These are phyloP conservation scores for Paramecium sonneborni DNA, from an alignment of 73 alveolate species.

Conservation along the genomic window DNA sequence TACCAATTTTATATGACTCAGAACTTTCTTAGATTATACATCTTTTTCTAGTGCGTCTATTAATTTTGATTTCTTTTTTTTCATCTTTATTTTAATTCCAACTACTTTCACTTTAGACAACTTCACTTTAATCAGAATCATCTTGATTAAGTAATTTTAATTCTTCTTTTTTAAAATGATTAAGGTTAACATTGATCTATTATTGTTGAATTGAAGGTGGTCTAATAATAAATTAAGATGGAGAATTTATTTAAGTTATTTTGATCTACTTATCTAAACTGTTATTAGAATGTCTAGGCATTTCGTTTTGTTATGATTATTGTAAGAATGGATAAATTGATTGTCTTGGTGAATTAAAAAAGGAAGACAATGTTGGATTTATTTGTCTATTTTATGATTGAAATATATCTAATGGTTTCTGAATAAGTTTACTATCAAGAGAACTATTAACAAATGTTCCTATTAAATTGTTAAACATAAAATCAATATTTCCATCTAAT, in stretches of 20 bases:
- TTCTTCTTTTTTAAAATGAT: background rate
- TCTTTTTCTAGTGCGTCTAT: background rate
- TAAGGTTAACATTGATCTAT: background rate
- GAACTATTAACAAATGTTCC: background rate
- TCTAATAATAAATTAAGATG: background rate
- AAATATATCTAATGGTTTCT: background rate
- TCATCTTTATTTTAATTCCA: background rate
- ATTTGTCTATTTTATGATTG: background rate
- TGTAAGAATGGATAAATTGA: background rate
- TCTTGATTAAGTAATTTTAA: background rate
- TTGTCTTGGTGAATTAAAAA: background rate
- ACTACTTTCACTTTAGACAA: background rate
- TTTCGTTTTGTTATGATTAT: background rate
- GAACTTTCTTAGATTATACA: background rate
- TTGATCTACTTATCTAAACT: background rate
- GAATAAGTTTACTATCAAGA: background rate
- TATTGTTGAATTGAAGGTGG: background rate
- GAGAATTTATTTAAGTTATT: background rate
- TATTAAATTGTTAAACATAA: background rate
- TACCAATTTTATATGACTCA: background rate
- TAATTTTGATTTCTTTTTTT: background rate
- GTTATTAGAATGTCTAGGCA: background rate
- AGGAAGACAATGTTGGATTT: background rate
- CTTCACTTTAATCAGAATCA: background rate
- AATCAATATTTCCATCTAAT: slow-evolving; percentile 6